phyloP scores from a whole-genome alignment of 352 stramenopile genomes.

The Globisporangium cederbergense region DNA sequence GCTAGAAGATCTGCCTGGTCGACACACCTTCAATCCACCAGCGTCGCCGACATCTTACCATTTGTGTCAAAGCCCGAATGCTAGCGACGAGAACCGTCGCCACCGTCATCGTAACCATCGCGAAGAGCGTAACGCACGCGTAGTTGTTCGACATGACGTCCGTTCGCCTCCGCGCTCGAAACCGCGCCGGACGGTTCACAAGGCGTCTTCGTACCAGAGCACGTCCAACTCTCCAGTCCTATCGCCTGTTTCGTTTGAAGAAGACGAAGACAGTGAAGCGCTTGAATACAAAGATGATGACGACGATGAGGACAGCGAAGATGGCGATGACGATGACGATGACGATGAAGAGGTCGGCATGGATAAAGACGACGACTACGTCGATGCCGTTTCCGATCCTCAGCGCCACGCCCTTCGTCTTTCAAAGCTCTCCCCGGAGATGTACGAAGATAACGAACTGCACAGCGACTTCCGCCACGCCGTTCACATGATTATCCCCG shows the following conservation, averaged over 20 bases:
- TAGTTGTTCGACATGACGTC: neutral
- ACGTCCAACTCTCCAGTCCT: conserved; percentile 11
- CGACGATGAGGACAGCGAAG: neutral
- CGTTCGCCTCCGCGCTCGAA: neutral
- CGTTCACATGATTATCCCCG: conserved; percentile 65
- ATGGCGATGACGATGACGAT: neutral
- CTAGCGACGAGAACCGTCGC: neutral
- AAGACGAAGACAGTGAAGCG: neutral
- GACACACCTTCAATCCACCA: neutral
- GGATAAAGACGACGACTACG: neutral
- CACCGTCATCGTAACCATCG: neutral
- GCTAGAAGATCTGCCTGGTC: conserved; percentile 2
- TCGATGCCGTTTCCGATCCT: neutral
- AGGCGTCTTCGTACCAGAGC: conserved; percentile 11
- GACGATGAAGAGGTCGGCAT: neutral
- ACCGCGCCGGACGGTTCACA: conserved; percentile 1
- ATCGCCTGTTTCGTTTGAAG: conserved; percentile 2
- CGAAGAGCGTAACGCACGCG: neutral
- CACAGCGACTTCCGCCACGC: conserved; percentile 53
- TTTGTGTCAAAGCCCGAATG: neutral
- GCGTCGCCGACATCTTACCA: neutral
- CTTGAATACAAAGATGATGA: neutral
- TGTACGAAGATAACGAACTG: conserved; percentile 58
- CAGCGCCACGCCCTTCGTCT: neutral
- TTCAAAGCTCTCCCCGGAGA: conserved; percentile 25